phyloP scores from a whole-genome alignment of 371 early-diverging fungal species.

The Syncephalastrum monosporum region DNA sequence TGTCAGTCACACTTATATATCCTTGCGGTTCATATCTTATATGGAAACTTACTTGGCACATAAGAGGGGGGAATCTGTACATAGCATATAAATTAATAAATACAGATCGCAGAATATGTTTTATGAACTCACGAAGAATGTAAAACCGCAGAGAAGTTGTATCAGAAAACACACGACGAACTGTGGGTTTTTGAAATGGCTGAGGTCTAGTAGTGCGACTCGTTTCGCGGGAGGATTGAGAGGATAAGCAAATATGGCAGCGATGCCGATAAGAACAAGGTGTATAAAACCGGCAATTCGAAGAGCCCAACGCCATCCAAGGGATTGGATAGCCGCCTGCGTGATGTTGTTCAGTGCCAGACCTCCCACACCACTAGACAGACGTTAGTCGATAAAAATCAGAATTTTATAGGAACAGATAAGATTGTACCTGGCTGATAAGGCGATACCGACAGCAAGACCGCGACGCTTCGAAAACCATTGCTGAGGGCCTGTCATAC shows the following conservation, averaged over 20 bases:
- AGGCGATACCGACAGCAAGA: constrained; percentile 68
- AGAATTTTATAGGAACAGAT: constrained; percentile 9
- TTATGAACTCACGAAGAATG: constrained; percentile 17
- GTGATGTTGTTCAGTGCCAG: constrained; percentile 61
- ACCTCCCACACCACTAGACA: constrained; percentile 70
- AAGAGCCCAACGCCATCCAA: constrained; percentile 29
- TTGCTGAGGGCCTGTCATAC: constrained; percentile 43
- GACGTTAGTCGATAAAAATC: no score
- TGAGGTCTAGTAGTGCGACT: constrained; percentile 30
- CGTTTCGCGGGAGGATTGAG: constrained; percentile 10
- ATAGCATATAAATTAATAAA: not conserved
- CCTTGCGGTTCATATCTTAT: not conserved
- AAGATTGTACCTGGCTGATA: constrained; percentile 14
- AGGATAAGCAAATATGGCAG: constrained; percentile 16
- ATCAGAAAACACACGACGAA: constrained; percentile 17
- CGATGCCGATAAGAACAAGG: not conserved
- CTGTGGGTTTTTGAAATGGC: constrained; percentile 18
- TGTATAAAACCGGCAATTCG: constrained; percentile 11
- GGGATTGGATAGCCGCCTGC: constrained; percentile 26
- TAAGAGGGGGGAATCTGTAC: constrained; percentile 4
- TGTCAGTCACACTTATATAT: constrained; percentile 5
- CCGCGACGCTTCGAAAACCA: constrained; percentile 70
- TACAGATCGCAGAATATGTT: constrained; percentile 9
- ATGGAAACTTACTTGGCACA: constrained; percentile 6
- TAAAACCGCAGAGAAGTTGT: constrained; percentile 28